Conservation (phyloP, 2,329 filamentous ascomycete genomes). For the Aureobasidium sp. region DNA sequence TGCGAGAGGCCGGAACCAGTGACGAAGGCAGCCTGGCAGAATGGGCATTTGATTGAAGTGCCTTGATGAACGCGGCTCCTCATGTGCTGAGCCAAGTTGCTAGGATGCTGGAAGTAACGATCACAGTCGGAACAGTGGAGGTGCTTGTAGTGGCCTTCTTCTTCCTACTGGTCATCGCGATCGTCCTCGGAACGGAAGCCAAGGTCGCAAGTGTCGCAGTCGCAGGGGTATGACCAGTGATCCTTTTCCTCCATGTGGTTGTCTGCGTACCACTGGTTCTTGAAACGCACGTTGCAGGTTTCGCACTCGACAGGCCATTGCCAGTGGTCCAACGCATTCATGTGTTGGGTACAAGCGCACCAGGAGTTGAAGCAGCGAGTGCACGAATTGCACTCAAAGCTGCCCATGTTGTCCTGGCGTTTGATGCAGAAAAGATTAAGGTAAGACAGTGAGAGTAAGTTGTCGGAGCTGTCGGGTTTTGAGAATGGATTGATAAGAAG, state of each 20-base stretch:
- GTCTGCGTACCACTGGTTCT: conserved; percentile 15
- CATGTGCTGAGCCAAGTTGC: conserved; percentile 41
- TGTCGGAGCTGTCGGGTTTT: background rate
- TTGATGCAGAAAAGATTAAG: background rate
- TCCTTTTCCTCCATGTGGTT: conserved; percentile 22
- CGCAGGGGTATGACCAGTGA: background rate
- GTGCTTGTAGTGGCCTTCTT: conserved; percentile 16
- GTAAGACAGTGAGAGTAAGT: background rate
- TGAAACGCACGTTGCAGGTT: conserved; percentile 21
- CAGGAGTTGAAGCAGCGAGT: conserved; percentile 12
- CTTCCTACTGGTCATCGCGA: background rate
- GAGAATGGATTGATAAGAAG: background rate
- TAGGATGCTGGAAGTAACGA: conserved; percentile 24
- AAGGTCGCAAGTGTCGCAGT: conserved; percentile 14
- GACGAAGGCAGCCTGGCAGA: conserved; percentile 40
- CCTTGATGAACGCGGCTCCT: conserved; percentile 44
- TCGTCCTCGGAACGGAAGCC: background rate
- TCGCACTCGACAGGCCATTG: conserved; percentile 21
- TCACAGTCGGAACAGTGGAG: conserved; percentile 27
- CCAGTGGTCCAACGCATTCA: conserved; percentile 25
- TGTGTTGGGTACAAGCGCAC: conserved; percentile 24
- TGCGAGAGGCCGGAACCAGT: background rate
- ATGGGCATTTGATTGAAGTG: conserved; percentile 42
- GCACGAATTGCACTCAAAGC: conserved; percentile 17
- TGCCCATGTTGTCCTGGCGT: background rate